A percentile compares a stretch with the other conserved stretches of the same genome.
Evolutionary conservation across 768 basidiomycete genomes (phyloP).

Genomic region (Gloeophyllum trabeum): DNA sequence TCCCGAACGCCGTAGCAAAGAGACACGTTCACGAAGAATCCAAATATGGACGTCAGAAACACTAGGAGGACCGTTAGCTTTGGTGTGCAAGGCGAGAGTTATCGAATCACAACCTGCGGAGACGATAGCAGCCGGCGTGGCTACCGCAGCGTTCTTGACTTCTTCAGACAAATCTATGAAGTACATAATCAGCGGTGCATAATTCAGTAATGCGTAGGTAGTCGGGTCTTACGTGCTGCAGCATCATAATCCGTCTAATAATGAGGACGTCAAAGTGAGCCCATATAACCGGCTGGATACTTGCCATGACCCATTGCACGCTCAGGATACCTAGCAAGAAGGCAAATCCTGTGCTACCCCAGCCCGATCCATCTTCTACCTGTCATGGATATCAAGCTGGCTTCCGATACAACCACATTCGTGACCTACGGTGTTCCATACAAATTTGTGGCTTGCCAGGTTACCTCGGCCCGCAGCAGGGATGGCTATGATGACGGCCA

Average conservation of each 20-base stretch:
- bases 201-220: too few species aligned
- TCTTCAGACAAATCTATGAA: constrained; percentile 9
- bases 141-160: constrained; percentile 9
- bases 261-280: too few species aligned
- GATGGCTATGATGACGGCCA: constrained; percentile 31
- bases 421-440: constrained; percentile 13
- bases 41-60: constrained; percentile 4
- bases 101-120: constrained; percentile 2
- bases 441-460: constrained; percentile 5
- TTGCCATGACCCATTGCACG: constrained; percentile 29
- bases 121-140: constrained; percentile 9
- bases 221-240: too few species aligned
- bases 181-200: neutral
- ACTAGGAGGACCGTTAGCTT: constrained; percentile 1
- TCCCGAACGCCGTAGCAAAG: constrained; percentile 9
- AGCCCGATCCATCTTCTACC: constrained; percentile 30
- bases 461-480: constrained; percentile 16
- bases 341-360: constrained; percentile 26
- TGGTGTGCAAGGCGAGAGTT: neutral
- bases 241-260: too few species aligned
- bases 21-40: constrained; percentile 9
- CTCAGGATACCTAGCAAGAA: constrained; percentile 35
- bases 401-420: neutral
- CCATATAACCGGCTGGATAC: too few species aligned
- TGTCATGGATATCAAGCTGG: constrained; percentile 14